These are phyloP conservation scores for Penicillium psychrosexuale DNA, from an alignment of 2,329 filamentous ascomycete species.

Conservation along the genomic window DNA sequence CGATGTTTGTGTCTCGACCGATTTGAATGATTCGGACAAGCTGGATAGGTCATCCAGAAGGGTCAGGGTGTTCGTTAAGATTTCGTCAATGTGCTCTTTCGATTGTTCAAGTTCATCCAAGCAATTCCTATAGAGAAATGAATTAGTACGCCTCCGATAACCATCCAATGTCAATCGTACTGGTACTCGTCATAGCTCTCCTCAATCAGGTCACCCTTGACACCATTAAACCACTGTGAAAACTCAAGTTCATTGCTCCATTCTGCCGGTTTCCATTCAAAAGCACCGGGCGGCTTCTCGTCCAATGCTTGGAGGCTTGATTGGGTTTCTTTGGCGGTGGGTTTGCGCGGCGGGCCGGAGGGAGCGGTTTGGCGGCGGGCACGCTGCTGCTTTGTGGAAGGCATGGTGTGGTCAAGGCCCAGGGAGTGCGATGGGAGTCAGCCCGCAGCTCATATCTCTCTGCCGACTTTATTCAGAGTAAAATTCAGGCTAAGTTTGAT, in stretches of 20 bases:
- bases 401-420: constrained; percentile 19
- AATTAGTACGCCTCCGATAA: constrained; percentile 9
- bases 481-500: background rate
- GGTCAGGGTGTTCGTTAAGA: constrained; percentile 72
- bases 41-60: constrained; percentile 73
- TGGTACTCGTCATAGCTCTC: constrained; percentile 82
- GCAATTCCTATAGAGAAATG: constrained; percentile 58
- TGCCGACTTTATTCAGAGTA: background rate
- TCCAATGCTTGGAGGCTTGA: constrained; percentile 15
- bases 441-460: constrained; percentile 9
- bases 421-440: background rate
- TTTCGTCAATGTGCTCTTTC: constrained; percentile 73
- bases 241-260: constrained; percentile 57
- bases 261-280: constrained; percentile 10
- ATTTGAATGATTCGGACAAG: constrained; percentile 79
- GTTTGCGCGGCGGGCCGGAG: constrained; percentile 32
- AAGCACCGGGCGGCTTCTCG: constrained; percentile 3
- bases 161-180: constrained; percentile 44
- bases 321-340: constrained; percentile 21
- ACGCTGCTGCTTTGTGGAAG: constrained; percentile 33
- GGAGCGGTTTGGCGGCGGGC: constrained; percentile 39
- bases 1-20: constrained; percentile 87
- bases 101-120: constrained; percentile 77
- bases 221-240: constrained; percentile 55
- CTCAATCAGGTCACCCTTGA: constrained; percentile 68